These are phyloP conservation scores for Kwoniella europaea DNA, from an alignment of 768 basidiomycete species.

Conservation along the genomic window DNA sequence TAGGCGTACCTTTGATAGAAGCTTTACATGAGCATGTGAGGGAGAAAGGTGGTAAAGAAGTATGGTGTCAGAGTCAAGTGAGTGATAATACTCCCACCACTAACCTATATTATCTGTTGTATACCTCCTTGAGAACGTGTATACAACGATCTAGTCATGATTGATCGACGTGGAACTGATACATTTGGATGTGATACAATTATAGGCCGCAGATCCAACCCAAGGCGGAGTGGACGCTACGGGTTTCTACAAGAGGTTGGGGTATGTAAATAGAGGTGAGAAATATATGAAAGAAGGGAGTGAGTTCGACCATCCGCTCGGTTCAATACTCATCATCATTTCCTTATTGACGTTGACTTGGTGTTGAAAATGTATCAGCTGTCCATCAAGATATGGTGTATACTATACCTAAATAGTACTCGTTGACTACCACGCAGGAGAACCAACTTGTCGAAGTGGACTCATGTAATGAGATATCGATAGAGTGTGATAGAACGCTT, in stretches of 20 bases:
- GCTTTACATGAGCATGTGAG: constrained; percentile 31
- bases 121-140: too few species aligned
- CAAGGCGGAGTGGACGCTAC: constrained; percentile 28
- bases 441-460: too few species aligned
- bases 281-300: constrained; percentile 30
- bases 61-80: constrained; percentile 32
- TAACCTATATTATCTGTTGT: neutral
- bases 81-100: neutral
- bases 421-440: too few species aligned
- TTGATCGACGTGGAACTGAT: neutral
- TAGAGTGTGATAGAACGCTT: too few species aligned
- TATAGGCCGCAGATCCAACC: constrained; percentile 15
- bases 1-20: constrained; percentile 22
- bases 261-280: constrained; percentile 28
- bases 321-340: neutral
- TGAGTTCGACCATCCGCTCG: constrained; percentile 9
- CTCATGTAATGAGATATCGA: too few species aligned
- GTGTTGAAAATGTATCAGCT: neutral
- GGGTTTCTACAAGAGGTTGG: constrained; percentile 27
- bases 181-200: too few species aligned
- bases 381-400: constrained; percentile 21
- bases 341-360: neutral
- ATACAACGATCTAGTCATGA: too few species aligned
- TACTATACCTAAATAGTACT: neutral
- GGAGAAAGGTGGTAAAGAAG: constrained; percentile 23